Percentiles rank a stretch among this genome's conserved stretches.
Conservation (phyloP, 2,329 filamentous ascomycete genomes). For the Basipetospora chlamydospora region DNA sequence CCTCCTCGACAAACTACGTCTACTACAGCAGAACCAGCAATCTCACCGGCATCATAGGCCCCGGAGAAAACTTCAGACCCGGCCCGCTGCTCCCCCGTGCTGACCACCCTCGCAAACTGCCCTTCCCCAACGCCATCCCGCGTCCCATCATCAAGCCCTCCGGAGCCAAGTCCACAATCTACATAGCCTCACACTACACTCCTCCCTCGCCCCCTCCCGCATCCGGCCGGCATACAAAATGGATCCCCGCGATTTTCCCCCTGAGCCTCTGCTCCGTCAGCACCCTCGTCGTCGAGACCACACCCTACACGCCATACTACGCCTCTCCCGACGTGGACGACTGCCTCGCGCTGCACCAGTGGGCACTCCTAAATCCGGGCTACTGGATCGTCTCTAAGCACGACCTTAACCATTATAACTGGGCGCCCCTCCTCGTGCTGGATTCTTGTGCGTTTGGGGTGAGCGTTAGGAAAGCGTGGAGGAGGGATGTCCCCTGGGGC, state of each 20-base stretch:
- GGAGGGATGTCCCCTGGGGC: conserved; percentile 1
- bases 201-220: not conserved
- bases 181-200: not conserved
- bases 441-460: conserved; percentile 1
- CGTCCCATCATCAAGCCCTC: not conserved
- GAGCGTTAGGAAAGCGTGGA: not conserved
- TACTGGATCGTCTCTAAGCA: conserved; percentile 1
- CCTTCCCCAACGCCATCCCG: not conserved
- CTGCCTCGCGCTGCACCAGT: conserved; percentile 1
- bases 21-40: too few species aligned
- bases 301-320: not conserved
- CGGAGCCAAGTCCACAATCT: not conserved
- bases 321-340: not conserved
- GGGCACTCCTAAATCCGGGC: not conserved
- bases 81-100: too few species aligned
- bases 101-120: not conserved
- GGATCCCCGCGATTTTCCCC: not conserved
- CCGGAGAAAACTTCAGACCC: too few species aligned
- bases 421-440: not conserved
- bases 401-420: not conserved
- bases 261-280: not conserved
- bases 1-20: too few species aligned
- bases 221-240: not conserved
- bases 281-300: not conserved
- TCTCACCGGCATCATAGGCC: too few species aligned